Base-by-base conservation (phyloP, 2,329 filamentous ascomycete genomes). In the Fusarium temperatum region DNA sequence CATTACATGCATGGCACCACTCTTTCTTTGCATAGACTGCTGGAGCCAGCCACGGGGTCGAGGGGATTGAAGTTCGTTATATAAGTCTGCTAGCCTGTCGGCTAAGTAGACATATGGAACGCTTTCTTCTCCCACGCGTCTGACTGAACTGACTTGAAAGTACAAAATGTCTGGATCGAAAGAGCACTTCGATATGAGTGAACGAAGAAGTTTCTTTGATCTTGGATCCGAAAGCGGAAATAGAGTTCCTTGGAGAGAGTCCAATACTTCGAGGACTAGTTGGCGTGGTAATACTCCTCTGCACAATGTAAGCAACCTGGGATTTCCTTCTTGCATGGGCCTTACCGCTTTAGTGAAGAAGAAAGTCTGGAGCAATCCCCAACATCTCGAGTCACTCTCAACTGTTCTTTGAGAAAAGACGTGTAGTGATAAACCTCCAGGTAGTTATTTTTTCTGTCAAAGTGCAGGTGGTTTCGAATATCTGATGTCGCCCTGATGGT, bases 361-460 rank as follows among this genome's bases (percentile, higher is more conserved):
- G 61, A 64, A 2, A 58, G 39, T 3, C 0, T 63, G 0, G 30
- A 54, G 0, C 57, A 63, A 1, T 63, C 58, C 1, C 58, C 58
- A 2, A 28, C 6, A 4, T 63, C 58, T 5, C 6, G 14, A 4
- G 58, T 63, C 0, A 53, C 58, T 15, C 58, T 47, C 14, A 65
- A 1, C 9, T 63, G 58, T 8, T 65, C 63, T 0, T 65, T 65
- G 0, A 63, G 45, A 7, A 65, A 65, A 0, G 63, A 54, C 2
- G 63, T 54, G 14, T 65, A 63, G 13, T 65, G 63, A 0, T 63
- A 65, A 20, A 64, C 15, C 2, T 64, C 61, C 17, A 62, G 10
- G 39, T 6, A 17, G 9, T 41, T 64, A 2, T 64, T 64, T 1
- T n/a, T 50, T 2, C 61, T 36, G 3, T 64, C 61, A 10, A 62